Evolutionary conservation across 805 yeast species (phyloP), one percentile per base, ranked within the genome.

Genomic region (Candida peoriensis): DNA sequence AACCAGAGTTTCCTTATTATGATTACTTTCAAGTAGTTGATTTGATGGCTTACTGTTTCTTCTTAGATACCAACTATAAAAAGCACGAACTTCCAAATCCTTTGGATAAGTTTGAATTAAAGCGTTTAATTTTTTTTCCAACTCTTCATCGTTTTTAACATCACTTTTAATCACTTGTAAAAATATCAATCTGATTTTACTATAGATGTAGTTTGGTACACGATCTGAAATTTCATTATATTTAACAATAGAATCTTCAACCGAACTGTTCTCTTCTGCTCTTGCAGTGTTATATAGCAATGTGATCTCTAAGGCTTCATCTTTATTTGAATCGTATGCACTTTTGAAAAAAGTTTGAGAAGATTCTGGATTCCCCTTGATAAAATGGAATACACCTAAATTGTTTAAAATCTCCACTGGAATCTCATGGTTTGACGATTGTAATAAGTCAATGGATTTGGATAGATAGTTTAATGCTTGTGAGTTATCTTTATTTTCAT

Each of bases 11-110:
- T 81, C 84, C 57, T 86, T 86, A 54, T 86, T 89, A 53, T 84
- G 95, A 11, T 72, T 65, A 42, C 85, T 79, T 57, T 87, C 96
- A 23, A 74, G 55, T 43, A 74, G 81, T 27, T 61, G 72, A 11
- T 52, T 46, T 4, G 41, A 36, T n/a, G 50, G 51, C 43, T 68
- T 72, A 45, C 69, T 69, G 20, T 81, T 78, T 52, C 73, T 75
- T 41, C 61, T 66, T 46, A 88, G 64, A 52, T 76, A 86, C 97
- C 97, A 93, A 21, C 95, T 93, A 56, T 83, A 86, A 47, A 93
- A 83, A 0, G 97, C 82, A 42, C 98, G 78, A 2, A 86, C 78
- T 55, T 89, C 96, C 41, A 87, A 61, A 51, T 86, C 75, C 8
- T 76, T 73, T 2, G 76, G 70, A 41, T 75, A 67, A 11, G 66